Evolutionary conservation across 169 alveolate genomes (phyloP), one percentile per base, ranked within the genome.

Genomic region (Prorocentrum cordatum): DNA sequence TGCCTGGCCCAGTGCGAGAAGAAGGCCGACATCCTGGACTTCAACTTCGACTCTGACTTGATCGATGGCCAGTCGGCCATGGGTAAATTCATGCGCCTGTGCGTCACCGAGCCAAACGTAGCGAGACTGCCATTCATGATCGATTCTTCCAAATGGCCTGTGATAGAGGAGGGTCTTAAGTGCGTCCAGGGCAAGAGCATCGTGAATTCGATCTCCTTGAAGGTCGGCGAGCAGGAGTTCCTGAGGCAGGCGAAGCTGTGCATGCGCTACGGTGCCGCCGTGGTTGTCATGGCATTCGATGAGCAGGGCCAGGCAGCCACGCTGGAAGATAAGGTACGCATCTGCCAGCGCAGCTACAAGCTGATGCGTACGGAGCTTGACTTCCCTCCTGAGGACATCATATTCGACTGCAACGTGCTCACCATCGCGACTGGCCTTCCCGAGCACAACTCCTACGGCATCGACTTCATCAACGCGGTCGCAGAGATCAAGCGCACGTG

Each of bases 341-440:
- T 94, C 31, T 91, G 94, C 75, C 91, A 87, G 70, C 92, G 95
- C 89, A 91, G 94, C 73, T 93, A 92, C 85, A 10, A 80, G 22
- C 77, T 94, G 6, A 92, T 88, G 26, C 90, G 92, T 22, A 64
- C 68, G 62, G 72, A 75, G 35, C 20, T 79, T 33, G 92, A 85
- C n/a, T 94, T 93, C 68, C 38, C 47, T 1, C 94, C 95, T 6
- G 92, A 84, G 73, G 96, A 94, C 42, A 93, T 94, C 67, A 92
- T 94, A 68, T 94, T 94, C 68, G 96, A 94, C 67, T 75, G 93
- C 83, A 94, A 94, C 83, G 92, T 94, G 47, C 92, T 94, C 29
- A 94, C 96, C 31, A 93, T 94, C 54, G 95, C 95, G 18, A 94
- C 96, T 3, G 96, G 96, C n/a, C 86, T 94, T 93, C 92, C 90